A percentile compares a stretch with the other conserved stretches of the same genome.
Evolutionary conservation across 2,329 filamentous ascomycete genomes (phyloP).

Genomic region (Colletotrichum siamense): DNA sequence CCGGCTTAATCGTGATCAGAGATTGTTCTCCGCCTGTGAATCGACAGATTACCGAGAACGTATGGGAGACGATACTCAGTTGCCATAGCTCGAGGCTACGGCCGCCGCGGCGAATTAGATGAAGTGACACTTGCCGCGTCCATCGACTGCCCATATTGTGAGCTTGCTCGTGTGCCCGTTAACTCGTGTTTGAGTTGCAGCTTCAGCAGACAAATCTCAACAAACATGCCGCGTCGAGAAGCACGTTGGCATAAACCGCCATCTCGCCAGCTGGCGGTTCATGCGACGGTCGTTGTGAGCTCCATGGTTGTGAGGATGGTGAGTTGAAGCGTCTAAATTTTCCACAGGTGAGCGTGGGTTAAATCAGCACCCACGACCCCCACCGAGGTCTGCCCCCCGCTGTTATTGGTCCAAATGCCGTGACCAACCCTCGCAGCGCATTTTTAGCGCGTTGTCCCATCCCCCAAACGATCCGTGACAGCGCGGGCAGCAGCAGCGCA

Average conservation of each 20-base stretch:
- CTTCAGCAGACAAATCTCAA: neutral
- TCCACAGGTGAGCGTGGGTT: neutral
- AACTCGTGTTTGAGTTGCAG: neutral
- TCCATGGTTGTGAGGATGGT: neutral
- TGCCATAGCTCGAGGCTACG: conserved; percentile 58
- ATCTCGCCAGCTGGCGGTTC: neutral
- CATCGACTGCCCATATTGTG: neutral
- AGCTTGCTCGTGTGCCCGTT: neutral
- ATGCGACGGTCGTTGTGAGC: neutral
- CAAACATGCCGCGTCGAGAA: neutral
- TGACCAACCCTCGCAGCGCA: neutral
- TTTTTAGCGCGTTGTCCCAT: neutral
- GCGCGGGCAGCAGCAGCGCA: neutral
- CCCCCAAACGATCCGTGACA: neutral
- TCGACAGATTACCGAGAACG: conserved; percentile 83
- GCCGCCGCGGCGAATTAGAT: conserved; percentile 57
- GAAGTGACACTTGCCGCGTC: neutral
- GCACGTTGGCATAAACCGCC: neutral
- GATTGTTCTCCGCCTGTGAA: conserved; percentile 75
- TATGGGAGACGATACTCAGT: conserved; percentile 69
- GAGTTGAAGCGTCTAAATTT: neutral
- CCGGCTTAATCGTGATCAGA: conserved; percentile 98
- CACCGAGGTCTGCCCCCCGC: neutral
- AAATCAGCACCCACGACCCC: neutral
- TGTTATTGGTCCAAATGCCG: neutral